phyloP scores from a whole-genome alignment of 148 eudicot genomes.

The Persicaria tinctoria region DNA sequence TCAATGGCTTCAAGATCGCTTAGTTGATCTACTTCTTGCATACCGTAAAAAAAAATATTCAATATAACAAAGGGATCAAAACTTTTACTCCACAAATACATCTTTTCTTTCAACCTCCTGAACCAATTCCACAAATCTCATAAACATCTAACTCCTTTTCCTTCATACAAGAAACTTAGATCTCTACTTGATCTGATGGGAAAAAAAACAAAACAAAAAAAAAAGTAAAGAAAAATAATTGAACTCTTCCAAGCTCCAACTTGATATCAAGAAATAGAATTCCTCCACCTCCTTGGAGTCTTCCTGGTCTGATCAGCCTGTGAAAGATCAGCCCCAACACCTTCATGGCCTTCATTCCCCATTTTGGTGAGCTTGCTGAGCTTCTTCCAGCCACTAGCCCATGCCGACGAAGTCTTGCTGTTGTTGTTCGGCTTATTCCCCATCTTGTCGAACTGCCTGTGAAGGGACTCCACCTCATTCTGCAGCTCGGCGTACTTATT shows the following conservation, averaged over 20 bases:
- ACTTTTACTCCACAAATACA: background rate
- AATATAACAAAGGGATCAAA: too few relatives aligned
- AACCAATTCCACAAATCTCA: background rate
- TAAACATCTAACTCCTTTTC: background rate
- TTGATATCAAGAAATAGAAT: slow-evolving; percentile 58
- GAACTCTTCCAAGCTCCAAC: background rate
- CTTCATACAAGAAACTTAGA: background rate
- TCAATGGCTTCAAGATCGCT: too few relatives aligned
- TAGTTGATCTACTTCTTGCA: too few relatives aligned
- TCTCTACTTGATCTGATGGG: background rate
- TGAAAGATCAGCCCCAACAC: slow-evolving; percentile 36
- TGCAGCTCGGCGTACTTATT: slow-evolving; percentile 76
- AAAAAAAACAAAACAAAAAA: background rate
- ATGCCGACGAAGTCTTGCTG: slow-evolving; percentile 55
- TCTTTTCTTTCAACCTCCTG: background rate
- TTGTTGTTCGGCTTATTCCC: slow-evolving; percentile 31
- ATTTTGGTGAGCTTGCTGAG: slow-evolving; percentile 72
- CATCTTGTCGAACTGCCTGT: slow-evolving; percentile 74
- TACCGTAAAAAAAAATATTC: too few relatives aligned
- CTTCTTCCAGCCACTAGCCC: slow-evolving; percentile 93
- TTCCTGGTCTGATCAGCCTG: slow-evolving; percentile 37
- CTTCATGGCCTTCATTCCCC: slow-evolving; percentile 42
- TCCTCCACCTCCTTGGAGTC: slow-evolving; percentile 89
- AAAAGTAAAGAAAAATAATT: background rate
- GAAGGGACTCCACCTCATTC: slow-evolving; percentile 66